Conservation (phyloP, 106 monocot species). For the Dioscorea dumetorum region DNA sequence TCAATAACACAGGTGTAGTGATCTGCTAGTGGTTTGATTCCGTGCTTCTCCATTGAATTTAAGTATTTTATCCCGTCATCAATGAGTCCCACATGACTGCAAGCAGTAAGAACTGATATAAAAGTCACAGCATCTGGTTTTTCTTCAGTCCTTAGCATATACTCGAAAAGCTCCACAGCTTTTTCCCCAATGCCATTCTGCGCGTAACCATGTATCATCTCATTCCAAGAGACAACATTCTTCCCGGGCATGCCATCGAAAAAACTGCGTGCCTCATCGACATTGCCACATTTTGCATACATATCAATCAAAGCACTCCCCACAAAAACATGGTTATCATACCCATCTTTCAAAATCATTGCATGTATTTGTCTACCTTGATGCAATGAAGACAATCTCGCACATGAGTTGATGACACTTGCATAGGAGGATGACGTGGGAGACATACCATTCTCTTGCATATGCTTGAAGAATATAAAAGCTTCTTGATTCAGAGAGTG, state of each 20-base stretch:
- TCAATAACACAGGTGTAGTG: conserved; percentile 89
- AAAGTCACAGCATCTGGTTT: conserved; percentile 73
- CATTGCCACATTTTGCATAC: conserved; percentile 81
- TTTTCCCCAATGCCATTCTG: conserved; percentile 62
- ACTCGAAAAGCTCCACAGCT: conserved; percentile 58
- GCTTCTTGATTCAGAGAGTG: conserved; percentile 60
- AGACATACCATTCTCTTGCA: conserved; percentile 39
- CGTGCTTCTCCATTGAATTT: conserved; percentile 59
- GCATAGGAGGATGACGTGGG: conserved; percentile 83
- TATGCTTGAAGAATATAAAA: conserved; percentile 58
- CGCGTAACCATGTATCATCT: conserved; percentile 95
- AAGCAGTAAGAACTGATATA: conserved; percentile 71
- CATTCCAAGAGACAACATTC: conserved; percentile 91
- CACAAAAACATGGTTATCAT: conserved; percentile 43
- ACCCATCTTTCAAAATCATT: conserved; percentile 47
- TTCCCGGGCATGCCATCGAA: conserved; percentile 61
- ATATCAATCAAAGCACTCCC: conserved; percentile 79
- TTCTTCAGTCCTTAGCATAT: conserved; percentile 44
- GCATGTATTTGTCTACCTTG: conserved; percentile 81
- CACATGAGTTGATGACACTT: conserved; percentile 72
- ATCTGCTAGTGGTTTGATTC: conserved; percentile 53
- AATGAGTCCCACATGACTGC: conserved; percentile 72
- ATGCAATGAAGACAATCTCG: conserved; percentile 56
- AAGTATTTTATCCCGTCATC: conserved; percentile 51
- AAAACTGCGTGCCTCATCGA: conserved; percentile 49